Evolutionary conservation across 1,284 basidiomycete genomes (phyloP).

Genomic region (Trametes polyzona): DNA sequence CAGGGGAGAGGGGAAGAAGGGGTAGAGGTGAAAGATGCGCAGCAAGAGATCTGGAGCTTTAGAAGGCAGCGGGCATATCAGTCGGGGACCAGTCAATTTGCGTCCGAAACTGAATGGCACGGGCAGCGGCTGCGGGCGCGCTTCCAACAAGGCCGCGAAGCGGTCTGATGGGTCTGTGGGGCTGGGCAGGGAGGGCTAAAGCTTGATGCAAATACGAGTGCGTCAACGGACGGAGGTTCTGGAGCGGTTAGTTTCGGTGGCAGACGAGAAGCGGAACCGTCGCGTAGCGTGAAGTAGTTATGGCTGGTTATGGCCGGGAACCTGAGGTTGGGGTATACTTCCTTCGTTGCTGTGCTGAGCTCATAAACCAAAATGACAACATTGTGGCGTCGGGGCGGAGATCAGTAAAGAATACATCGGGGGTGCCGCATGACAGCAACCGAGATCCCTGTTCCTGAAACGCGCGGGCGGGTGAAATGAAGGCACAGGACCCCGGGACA

Average conservation of each 20-base stretch:
- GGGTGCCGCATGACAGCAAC: background rate
- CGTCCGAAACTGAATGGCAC: background rate
- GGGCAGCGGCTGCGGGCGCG: background rate
- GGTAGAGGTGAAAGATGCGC: background rate
- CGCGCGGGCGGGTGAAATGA: too few species aligned
- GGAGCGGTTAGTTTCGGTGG: background rate
- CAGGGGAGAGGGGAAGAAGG: background rate
- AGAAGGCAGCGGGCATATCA: background rate
- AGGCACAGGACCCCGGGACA: too few species aligned
- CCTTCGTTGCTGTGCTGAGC: background rate
- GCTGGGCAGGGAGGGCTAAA: background rate
- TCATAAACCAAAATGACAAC: background rate
- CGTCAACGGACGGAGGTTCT: background rate
- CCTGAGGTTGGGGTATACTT: too few species aligned
- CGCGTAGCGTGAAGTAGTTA: background rate
- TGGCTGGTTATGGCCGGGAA: too few species aligned
- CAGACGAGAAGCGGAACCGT: background rate
- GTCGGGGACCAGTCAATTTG: background rate
- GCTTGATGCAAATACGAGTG: background rate
- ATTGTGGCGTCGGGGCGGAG: background rate
- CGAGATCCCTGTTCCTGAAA: background rate
- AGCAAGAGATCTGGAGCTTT: background rate
- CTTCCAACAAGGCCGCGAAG: conserved; percentile 7
- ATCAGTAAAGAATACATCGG: background rate
- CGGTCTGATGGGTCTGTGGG: conserved; percentile 4